Conservation (phyloP, 2,329 filamentous ascomycete genomes). For the Aspergillus quadricinctus region DNA sequence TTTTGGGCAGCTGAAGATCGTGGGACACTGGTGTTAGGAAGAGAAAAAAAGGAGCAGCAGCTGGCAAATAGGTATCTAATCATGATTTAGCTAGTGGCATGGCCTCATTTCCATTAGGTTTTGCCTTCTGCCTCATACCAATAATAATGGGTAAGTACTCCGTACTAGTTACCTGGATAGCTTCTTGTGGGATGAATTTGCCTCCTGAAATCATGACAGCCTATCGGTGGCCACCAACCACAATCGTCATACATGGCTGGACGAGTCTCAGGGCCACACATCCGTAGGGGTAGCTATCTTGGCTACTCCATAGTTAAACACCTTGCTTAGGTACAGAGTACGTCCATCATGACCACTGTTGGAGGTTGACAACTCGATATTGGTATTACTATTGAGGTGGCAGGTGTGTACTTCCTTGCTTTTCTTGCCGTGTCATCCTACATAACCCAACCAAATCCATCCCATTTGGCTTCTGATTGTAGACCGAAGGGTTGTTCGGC, state of each 20-base stretch:
- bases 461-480: background rate
- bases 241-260: conserved; percentile 5
- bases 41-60: background rate
- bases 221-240: conserved; percentile 12
- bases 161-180: background rate
- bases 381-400: conserved; percentile 2
- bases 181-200: conserved; percentile 7
- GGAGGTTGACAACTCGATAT: background rate
- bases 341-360: background rate
- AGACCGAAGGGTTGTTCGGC: background rate
- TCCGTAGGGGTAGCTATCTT: background rate
- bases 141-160: background rate
- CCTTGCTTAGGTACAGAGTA: background rate
- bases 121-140: background rate
- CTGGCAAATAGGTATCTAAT: background rate
- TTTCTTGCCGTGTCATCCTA: conserved; percentile 1
- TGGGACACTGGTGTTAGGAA: background rate
- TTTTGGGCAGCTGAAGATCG: background rate
- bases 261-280: conserved; percentile 1
- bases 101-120: background rate
- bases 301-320: background rate
- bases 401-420: conserved; percentile 1
- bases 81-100: background rate
- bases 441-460: background rate
- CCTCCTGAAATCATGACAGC: conserved; percentile 13